These are phyloP conservation scores for Auriscalpium orientale DNA, from an alignment of 768 basidiomycete species.

Conservation along the genomic window DNA sequence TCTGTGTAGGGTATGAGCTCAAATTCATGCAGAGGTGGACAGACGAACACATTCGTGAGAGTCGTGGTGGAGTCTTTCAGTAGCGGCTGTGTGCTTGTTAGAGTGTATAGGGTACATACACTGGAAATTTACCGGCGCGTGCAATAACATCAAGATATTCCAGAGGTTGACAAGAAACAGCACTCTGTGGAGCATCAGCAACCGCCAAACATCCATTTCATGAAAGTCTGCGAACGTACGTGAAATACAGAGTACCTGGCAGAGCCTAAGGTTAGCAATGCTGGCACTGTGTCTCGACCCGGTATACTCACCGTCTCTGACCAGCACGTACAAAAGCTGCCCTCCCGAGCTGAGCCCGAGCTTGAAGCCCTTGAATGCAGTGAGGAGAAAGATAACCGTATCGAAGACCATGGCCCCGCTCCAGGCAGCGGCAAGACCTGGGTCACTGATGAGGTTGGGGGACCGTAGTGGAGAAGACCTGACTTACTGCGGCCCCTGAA, in stretches of 20 bases:
- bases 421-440: background rate
- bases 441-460: background rate
- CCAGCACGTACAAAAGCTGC: background rate
- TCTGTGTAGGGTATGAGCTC: background rate
- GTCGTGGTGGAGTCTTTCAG: background rate
- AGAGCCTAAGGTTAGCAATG: background rate
- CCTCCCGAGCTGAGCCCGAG: background rate
- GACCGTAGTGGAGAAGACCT: background rate
- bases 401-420: background rate
- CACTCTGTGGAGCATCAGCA: background rate
- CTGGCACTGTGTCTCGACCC: too few species aligned
- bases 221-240: background rate
- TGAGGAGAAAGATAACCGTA: background rate
- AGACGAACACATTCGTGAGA: conserved; percentile 1
- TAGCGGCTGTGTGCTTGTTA: background rate
- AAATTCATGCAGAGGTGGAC: background rate
- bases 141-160: background rate
- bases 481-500: background rate
- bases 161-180: background rate
- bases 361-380: background rate
- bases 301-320: background rate
- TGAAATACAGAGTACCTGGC: background rate
- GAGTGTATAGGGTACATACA: background rate
- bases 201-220: background rate
- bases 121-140: background rate